These are phyloP conservation scores for Trichoderma sp. DNA, from an alignment of 2,329 filamentous ascomycete species.

Conservation along the genomic window DNA sequence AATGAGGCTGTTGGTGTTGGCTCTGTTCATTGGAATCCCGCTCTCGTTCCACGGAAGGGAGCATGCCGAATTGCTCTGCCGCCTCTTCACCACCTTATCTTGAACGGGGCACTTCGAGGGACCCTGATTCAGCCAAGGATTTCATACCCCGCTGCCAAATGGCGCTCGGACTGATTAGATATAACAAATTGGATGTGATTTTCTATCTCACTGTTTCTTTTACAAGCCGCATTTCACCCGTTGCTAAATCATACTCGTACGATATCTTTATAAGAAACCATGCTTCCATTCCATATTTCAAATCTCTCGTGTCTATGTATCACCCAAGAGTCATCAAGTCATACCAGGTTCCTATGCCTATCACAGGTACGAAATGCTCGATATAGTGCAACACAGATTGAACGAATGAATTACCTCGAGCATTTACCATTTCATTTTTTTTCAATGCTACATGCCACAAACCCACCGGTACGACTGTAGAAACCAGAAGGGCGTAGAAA, in stretches of 20 bases:
- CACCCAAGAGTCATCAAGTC: neutral
- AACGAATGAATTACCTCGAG: constrained; percentile 30
- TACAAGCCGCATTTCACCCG: neutral
- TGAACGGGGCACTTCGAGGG: constrained; percentile 55
- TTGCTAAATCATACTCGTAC: neutral
- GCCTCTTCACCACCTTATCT: constrained; percentile 30
- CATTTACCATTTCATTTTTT: constrained; percentile 54
- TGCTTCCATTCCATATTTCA: neutral
- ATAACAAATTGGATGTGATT: neutral
- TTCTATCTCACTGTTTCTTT: neutral
- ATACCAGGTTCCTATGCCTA: neutral
- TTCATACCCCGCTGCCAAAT: constrained; percentile 32
- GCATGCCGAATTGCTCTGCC: constrained; percentile 65
- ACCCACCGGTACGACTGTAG: constrained; percentile 50
- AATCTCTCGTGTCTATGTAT: neutral
- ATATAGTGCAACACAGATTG: neutral
- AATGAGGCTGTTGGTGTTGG: constrained; percentile 67
- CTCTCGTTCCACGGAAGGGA: constrained; percentile 43
- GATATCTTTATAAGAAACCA: neutral
- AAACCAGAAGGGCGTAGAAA: constrained; percentile 45
- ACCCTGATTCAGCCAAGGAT: constrained; percentile 57
- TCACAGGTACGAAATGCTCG: neutral
- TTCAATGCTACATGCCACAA: constrained; percentile 59
- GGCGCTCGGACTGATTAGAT: neutral
- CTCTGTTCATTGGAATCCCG: constrained; percentile 52